phyloP scores from a whole-genome alignment of 2,329 filamentous ascomycete species.

The Didymella pinodella region DNA sequence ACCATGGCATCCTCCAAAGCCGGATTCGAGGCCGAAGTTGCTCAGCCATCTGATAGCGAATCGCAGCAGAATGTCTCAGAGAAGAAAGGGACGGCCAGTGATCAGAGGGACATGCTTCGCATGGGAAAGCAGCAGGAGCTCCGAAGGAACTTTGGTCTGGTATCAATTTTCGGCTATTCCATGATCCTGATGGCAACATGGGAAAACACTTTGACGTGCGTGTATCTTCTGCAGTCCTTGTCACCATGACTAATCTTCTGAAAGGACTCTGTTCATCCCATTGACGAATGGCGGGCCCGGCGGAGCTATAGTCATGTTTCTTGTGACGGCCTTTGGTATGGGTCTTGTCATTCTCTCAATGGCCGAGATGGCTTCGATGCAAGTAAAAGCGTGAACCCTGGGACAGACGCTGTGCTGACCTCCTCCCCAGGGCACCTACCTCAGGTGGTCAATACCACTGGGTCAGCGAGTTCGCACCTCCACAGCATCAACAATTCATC shows the following conservation, averaged over 20 bases:
- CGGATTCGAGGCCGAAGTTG: not conserved
- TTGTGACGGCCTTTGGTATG: constrained; percentile 34
- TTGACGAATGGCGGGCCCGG: constrained; percentile 40
- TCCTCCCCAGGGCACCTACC: constrained; percentile 33
- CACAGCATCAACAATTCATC: constrained; percentile 34
- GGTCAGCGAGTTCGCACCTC: constrained; percentile 40
- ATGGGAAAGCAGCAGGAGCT: constrained; percentile 43
- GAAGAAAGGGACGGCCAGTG: not conserved
- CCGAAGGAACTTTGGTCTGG: constrained; percentile 36
- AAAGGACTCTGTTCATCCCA: constrained; percentile 29
- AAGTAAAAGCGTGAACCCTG: not conserved
- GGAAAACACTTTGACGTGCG: constrained; percentile 34
- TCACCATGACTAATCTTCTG: not conserved
- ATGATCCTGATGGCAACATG: constrained; percentile 43
- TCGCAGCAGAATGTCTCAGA: not conserved
- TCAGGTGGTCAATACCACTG: constrained; percentile 43
- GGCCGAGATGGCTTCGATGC: constrained; percentile 44
- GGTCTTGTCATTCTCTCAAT: constrained; percentile 35
- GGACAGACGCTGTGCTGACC: constrained; percentile 6
- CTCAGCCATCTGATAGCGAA: not conserved
- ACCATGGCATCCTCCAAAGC: not conserved
- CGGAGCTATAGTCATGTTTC: constrained; percentile 37
- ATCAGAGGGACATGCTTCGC: constrained; percentile 34
- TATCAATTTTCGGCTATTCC: constrained; percentile 38
- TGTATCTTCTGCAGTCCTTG: not conserved